Evolutionary conservation across 352 stramenopile species (phyloP).

Genomic region (Phytophthora sojae): DNA sequence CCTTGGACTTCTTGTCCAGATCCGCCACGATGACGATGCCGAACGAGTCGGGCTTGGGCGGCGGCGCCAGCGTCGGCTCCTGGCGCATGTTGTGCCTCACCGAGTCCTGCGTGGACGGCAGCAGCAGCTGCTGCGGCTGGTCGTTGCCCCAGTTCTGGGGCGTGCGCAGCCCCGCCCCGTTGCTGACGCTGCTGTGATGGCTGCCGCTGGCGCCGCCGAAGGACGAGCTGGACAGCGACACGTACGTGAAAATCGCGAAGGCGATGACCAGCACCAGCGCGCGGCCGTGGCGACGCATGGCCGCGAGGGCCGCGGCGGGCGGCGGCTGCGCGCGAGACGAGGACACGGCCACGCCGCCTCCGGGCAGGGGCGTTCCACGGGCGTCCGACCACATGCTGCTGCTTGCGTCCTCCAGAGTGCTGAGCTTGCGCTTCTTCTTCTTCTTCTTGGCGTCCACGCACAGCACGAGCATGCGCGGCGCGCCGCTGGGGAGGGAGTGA

Average conservation of each 20-base stretch:
- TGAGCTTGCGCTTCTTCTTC: constrained; percentile 85
- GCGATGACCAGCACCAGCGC: constrained; percentile 55
- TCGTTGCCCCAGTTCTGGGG: constrained; percentile 40
- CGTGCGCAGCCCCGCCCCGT: constrained; percentile 21
- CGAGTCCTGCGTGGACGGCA: constrained; percentile 19
- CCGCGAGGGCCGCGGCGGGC: constrained; percentile 35
- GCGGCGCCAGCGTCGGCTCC: constrained; percentile 33
- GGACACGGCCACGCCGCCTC: constrained; percentile 23
- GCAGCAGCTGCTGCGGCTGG: constrained; percentile 16
- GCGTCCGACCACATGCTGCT: constrained; percentile 66
- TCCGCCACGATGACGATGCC: constrained; percentile 95
- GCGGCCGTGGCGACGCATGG: constrained; percentile 61
- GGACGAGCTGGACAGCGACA: constrained; percentile 67
- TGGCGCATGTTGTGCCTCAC: constrained; percentile 42
- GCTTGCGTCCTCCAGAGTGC: constrained; percentile 47
- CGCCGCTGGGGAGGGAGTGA: constrained; percentile 2
- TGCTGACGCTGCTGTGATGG: constrained; percentile 15
- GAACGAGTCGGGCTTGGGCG: constrained; percentile 69
- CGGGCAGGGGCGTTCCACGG: constrained; percentile 32
- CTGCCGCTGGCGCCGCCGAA: constrained; percentile 31
- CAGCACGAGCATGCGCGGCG: constrained; percentile 40
- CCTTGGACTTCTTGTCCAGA: constrained; percentile 94
- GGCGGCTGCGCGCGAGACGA: constrained; percentile 40
- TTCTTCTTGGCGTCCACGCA: constrained; percentile 56
- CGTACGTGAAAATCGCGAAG: constrained; percentile 61